Evolutionary conservation across 306 rosid genomes (phyloP).

Genomic region (Lotus japonicus): DNA sequence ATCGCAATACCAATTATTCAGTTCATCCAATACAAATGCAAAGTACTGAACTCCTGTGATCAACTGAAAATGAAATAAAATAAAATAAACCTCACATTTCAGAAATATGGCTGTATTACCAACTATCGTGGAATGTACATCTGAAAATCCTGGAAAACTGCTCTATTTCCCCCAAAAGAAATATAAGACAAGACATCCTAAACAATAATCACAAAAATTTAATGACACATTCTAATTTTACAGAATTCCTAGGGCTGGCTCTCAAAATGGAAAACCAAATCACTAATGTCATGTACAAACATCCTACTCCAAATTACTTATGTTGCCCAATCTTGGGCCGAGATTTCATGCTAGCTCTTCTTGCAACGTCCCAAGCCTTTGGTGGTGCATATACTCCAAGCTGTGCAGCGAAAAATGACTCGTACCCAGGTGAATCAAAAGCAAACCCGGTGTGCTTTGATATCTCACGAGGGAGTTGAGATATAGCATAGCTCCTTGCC

Average conservation of each 20-base stretch:
- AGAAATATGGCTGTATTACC: constrained; percentile 21
- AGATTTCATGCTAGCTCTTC: constrained; percentile 78
- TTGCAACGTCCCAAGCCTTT: constrained; percentile 97
- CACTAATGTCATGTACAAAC: constrained; percentile 43
- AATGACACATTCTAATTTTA: constrained; percentile 46
- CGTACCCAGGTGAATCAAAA: constrained; percentile 90
- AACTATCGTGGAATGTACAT: constrained; percentile 39
- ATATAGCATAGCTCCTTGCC: constrained; percentile 73
- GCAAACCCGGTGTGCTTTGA: constrained; percentile 95
- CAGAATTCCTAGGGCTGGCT: constrained; percentile 42
- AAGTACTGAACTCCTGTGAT: background rate
- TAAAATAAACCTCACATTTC: background rate
- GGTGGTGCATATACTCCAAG: constrained; percentile 72
- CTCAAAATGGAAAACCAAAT: constrained; percentile 35
- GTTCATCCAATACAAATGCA: constrained; percentile 10
- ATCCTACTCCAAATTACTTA: constrained; percentile 38
- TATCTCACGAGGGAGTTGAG: constrained; percentile 74
- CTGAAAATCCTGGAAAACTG: constrained; percentile 17
- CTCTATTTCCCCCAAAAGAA: constrained; percentile 3
- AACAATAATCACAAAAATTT: constrained; percentile 8
- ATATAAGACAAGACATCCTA: constrained; percentile 14
- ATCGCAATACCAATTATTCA: background rate
- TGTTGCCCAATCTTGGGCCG: constrained; percentile 38
- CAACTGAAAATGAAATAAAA: background rate
- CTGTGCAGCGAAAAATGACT: constrained; percentile 89